phyloP scores from a whole-genome alignment of 495 filamentous ascomycete species.

The Delitschia confertaspora region DNA sequence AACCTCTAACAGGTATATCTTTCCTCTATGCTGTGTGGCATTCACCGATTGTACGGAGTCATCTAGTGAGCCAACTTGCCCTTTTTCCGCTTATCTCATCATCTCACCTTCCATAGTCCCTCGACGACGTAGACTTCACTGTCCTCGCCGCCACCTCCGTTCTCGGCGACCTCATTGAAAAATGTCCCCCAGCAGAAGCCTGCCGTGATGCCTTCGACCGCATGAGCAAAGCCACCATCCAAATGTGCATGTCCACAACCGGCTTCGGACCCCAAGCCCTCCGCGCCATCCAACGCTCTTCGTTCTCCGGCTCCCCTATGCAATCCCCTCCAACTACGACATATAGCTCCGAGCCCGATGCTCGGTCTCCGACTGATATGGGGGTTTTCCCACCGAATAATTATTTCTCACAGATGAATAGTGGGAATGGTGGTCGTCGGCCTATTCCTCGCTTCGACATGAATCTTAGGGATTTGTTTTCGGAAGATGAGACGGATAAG shows the following conservation, averaged over 20 bases:
- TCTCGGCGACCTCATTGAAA: conserved; percentile 62
- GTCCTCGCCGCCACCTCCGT: conserved; percentile 92
- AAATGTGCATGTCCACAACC: conserved; percentile 78
- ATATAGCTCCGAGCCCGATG: conserved; percentile 11
- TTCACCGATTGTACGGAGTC: conserved; percentile 74
- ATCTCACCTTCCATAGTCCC: conserved; percentile 51
- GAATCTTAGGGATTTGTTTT: conserved; percentile 52
- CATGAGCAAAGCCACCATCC: conserved; percentile 88
- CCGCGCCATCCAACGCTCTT: neutral
- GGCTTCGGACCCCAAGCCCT: conserved; percentile 56
- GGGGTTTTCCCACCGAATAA: conserved; percentile 12
- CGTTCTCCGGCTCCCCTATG: neutral
- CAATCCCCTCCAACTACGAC: conserved; percentile 14
- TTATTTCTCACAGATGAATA: conserved; percentile 31
- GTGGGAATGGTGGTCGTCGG: too few species aligned
- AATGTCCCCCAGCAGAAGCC: conserved; percentile 71
- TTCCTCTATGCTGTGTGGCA: conserved; percentile 98
- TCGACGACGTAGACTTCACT: conserved; percentile 94
- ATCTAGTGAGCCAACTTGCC: conserved; percentile 55
- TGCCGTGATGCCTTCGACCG: conserved; percentile 92
- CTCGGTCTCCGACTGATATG: conserved; percentile 15
- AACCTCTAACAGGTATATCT: conserved; percentile 56
- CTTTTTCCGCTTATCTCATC: neutral
- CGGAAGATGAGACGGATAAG: conserved; percentile 32
- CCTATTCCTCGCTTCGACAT: conserved; percentile 54